Evolutionary conservation across 805 yeast genomes (phyloP).

Genomic region (Sugiyamaella mastotermitis): DNA sequence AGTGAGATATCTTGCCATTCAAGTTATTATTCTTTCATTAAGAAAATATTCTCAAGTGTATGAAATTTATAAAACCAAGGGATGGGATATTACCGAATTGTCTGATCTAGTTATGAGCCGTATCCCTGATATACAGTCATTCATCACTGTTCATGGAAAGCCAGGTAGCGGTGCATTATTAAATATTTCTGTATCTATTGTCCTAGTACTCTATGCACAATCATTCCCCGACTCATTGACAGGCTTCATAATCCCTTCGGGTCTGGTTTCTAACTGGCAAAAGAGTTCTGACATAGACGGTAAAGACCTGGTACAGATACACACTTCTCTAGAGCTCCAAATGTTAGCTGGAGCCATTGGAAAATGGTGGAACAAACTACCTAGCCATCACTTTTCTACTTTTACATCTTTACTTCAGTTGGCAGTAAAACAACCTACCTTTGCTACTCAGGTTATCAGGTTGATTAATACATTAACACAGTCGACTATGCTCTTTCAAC

Average conservation of each 20-base stretch:
- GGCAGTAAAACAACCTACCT: slow-evolving; percentile 31
- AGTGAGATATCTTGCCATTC: slow-evolving; percentile 58
- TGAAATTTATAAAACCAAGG: slow-evolving; percentile 32
- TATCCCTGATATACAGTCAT: slow-evolving; percentile 29
- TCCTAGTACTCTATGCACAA: slow-evolving; percentile 4
- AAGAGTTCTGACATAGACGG: slow-evolving; percentile 23
- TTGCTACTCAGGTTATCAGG: slow-evolving; percentile 40
- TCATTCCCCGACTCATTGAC: slow-evolving; percentile 7
- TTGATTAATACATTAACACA: slow-evolving; percentile 44
- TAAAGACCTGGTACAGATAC: slow-evolving; percentile 3
- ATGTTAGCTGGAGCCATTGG: slow-evolving; percentile 31
- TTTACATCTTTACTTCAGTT: slow-evolving; percentile 62
- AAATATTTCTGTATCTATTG: slow-evolving; percentile 1
- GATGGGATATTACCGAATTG: slow-evolving; percentile 38
- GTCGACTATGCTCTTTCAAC: slow-evolving; percentile 51
- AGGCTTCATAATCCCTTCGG: slow-evolving; percentile 5
- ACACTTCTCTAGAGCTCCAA: slow-evolving; percentile 5
- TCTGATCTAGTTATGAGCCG: slow-evolving; percentile 29
- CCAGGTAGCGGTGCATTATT: too few species aligned
- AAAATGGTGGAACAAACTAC: slow-evolving; percentile 72
- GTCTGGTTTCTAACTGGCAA: slow-evolving; percentile 7
- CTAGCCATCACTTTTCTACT: slow-evolving; percentile 44
- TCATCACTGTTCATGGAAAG: too few species aligned
- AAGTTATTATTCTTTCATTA: slow-evolving; percentile 49
- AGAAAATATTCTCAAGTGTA: slow-evolving; percentile 45